A percentile compares a stretch with the other conserved stretches of the same genome.
Evolutionary conservation across 2,329 filamentous ascomycete species (phyloP).

Genomic region (Diaporthe amygdali): DNA sequence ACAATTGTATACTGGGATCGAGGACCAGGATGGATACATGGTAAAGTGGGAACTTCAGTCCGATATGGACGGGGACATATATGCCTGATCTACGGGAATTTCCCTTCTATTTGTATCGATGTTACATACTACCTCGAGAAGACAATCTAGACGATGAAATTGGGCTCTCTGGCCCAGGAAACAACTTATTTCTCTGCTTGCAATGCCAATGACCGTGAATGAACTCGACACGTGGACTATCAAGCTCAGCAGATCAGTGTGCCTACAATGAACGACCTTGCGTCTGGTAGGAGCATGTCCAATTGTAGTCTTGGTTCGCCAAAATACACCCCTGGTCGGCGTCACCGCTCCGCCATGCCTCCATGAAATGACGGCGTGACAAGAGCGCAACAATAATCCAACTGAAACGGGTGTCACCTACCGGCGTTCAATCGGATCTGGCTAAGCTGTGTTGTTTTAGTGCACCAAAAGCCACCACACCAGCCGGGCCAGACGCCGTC

Average conservation of each 20-base stretch:
- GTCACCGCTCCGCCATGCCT: no score
- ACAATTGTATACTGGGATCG: background rate
- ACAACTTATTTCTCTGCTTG: background rate
- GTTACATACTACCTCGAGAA: conserved; percentile 17
- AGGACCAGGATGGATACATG: background rate
- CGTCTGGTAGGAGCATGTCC: background rate
- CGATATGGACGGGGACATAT: conserved; percentile 17
- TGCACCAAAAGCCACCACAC: background rate
- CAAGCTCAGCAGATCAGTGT: background rate
- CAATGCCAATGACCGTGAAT: no score
- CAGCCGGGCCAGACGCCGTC: background rate
- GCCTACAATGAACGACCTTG: background rate
- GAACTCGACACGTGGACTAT: background rate
- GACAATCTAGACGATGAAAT: conserved; percentile 21
- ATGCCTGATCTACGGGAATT: conserved; percentile 15
- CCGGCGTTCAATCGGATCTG: background rate
- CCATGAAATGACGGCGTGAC: background rate
- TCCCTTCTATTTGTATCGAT: conserved; percentile 21
- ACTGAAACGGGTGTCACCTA: background rate
- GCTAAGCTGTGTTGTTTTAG: background rate
- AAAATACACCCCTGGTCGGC: no score
- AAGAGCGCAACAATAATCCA: background rate
- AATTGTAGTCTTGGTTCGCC: background rate
- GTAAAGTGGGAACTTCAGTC: conserved; percentile 22
- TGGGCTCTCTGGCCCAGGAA: background rate